Conservation (phyloP, 108 stramenopile species). For the Discostella pseudostelligera region DNA sequence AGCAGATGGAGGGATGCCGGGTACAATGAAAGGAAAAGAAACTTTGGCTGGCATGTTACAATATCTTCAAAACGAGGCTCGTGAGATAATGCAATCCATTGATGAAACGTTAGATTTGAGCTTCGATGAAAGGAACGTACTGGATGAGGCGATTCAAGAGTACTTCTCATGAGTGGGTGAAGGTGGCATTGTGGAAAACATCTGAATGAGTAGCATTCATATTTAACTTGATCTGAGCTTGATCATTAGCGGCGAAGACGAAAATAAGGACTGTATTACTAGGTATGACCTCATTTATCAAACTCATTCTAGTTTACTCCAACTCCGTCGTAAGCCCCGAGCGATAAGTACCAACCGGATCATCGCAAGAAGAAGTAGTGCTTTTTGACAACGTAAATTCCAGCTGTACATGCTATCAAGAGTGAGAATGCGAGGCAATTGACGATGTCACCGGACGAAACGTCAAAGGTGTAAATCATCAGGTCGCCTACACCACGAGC, state of each 20-base stretch:
- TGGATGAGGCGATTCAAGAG: slow-evolving; percentile 58
- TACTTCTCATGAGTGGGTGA: slow-evolving; percentile 40
- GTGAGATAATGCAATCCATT: slow-evolving; percentile 55
- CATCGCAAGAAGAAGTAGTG: slow-evolving; percentile 52
- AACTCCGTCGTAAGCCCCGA: too few relatives aligned
- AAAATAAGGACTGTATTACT: too few relatives aligned
- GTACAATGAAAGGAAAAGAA: slow-evolving; percentile 53
- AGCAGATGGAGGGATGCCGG: slow-evolving; percentile 55
- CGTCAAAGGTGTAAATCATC: slow-evolving; percentile 18
- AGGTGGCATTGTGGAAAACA: too few relatives aligned
- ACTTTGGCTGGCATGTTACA: slow-evolving; percentile 54
- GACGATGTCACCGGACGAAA: slow-evolving; percentile 28
- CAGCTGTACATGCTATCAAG: slow-evolving; percentile 24
- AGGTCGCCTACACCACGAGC: slow-evolving; percentile 31
- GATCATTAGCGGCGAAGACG: too few relatives aligned
- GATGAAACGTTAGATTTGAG: slow-evolving; percentile 67
- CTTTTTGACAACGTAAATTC: slow-evolving; percentile 34
- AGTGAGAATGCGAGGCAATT: slow-evolving; percentile 29
- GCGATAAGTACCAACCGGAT: not conserved
- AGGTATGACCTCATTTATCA: too few relatives aligned
- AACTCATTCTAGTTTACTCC: too few relatives aligned
- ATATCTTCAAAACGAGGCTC: slow-evolving; percentile 48
- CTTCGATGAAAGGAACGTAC: slow-evolving; percentile 29
- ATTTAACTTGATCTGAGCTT: too few relatives aligned
- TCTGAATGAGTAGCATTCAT: too few relatives aligned